phyloP scores from a whole-genome alignment of 768 basidiomycete species.

The Suillus subluteus region DNA sequence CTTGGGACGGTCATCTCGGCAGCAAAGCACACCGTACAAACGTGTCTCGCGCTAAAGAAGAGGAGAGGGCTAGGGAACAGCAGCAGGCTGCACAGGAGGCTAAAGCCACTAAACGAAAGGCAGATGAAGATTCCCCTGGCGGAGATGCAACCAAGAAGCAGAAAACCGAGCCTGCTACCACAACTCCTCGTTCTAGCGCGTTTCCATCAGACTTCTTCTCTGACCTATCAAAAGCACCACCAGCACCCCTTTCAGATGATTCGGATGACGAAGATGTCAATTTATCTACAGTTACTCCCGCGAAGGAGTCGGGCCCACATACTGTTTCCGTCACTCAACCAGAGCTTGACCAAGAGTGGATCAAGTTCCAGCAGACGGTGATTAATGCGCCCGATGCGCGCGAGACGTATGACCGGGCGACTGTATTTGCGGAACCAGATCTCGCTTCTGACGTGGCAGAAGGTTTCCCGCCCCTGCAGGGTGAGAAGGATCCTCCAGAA shows the following conservation, averaged over 20 bases:
- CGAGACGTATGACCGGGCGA: conserved; percentile 70
- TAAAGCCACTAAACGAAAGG: conserved; percentile 39
- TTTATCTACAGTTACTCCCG: conserved; percentile 18
- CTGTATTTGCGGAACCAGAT: conserved; percentile 70
- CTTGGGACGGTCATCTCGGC: conserved; percentile 88
- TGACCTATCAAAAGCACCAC: conserved; percentile 61
- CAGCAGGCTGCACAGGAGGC: conserved; percentile 39
- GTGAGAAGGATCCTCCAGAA: neutral
- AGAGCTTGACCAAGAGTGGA: conserved; percentile 71
- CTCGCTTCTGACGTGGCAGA: conserved; percentile 48
- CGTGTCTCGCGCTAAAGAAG: conserved; percentile 59
- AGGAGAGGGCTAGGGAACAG: conserved; percentile 48
- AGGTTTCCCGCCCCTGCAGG: conserved; percentile 47
- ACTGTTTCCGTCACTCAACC: conserved; percentile 19
- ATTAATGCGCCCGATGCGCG: conserved; percentile 45
- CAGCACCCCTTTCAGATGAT: conserved; percentile 36
- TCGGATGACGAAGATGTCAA: conserved; percentile 48
- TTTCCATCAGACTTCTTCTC: conserved; percentile 83
- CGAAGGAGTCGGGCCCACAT: neutral
- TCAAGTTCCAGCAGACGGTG: conserved; percentile 69
- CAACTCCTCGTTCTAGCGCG: conserved; percentile 14
- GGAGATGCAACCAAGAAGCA: conserved; percentile 37
- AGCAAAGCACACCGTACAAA: conserved; percentile 79
- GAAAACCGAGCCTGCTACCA: conserved; percentile 22
- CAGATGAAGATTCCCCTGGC: conserved; percentile 28